Conservation (phyloP, 495 filamentous ascomycete genomes). For the Penicillium riverlandense region DNA sequence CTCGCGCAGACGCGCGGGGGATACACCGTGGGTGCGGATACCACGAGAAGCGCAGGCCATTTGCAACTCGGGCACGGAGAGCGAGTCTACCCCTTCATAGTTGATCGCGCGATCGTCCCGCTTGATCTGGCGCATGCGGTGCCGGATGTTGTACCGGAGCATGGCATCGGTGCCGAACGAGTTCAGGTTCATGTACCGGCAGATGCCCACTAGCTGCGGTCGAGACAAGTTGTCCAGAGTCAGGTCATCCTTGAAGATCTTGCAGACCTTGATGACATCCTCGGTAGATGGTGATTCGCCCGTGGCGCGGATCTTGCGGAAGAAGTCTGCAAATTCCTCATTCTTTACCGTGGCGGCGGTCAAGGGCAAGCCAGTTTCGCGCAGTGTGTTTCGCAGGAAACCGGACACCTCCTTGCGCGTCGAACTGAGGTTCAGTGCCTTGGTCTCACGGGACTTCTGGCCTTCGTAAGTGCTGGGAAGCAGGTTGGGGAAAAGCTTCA, state of each 20-base stretch:
- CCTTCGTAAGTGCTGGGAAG: conserved; percentile 96
- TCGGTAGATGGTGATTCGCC: conserved; percentile 80
- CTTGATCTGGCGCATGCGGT: conserved; percentile 99
- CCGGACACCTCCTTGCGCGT: conserved; percentile 90
- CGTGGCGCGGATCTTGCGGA: conserved; percentile 89
- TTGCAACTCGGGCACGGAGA: conserved; percentile 91
- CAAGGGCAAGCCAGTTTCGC: conserved; percentile 86
- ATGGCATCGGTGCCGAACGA: conserved; percentile 94
- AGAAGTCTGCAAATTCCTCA: conserved; percentile 96
- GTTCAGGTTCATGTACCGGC: conserved; percentile 96
- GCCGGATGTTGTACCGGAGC: conserved; percentile 95
- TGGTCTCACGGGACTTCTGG: conserved; percentile 79
- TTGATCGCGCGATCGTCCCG: conserved; percentile 91
- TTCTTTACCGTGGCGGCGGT: conserved; percentile 79
- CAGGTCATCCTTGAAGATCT: conserved; percentile 97
- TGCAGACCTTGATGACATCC: conserved; percentile 98
- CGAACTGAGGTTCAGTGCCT: conserved; percentile 72
- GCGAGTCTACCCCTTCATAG: conserved; percentile 87
- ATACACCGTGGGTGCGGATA: conserved; percentile 85
- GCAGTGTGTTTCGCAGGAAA: conserved; percentile 84
- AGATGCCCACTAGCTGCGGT: conserved; percentile 94
- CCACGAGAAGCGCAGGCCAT: conserved; percentile 84
- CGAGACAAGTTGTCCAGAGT: conserved; percentile 96
- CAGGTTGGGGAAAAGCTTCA: conserved; percentile 93
- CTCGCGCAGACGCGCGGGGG: conserved; percentile 77